These are phyloP conservation scores for Pyricularia sp. DNA, from an alignment of 2,329 filamentous ascomycete species.

Conservation along the genomic window DNA sequence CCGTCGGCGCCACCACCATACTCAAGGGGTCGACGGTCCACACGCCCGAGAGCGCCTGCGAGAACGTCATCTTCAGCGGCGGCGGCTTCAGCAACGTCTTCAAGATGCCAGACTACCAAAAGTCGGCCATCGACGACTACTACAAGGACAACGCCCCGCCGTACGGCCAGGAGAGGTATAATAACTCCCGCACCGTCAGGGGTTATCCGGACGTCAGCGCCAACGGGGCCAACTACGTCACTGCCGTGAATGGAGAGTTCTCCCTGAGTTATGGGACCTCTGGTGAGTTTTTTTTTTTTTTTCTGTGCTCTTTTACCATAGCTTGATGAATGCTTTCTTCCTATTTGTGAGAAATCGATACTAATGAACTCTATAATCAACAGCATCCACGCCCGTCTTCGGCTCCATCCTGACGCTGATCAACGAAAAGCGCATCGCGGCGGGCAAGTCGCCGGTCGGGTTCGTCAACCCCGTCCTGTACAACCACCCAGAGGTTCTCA, in stretches of 20 bases:
- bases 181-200: constrained; percentile 25
- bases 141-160: constrained; percentile 22
- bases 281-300: constrained; percentile 7
- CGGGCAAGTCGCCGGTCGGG: constrained; percentile 25
- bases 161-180: constrained; percentile 24
- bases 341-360: neutral
- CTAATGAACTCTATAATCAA: neutral
- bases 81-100: constrained; percentile 35
- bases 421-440: constrained; percentile 43
- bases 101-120: constrained; percentile 26
- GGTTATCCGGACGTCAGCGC: constrained; percentile 15
- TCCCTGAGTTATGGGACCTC: constrained; percentile 35
- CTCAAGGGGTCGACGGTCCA: constrained; percentile 22
- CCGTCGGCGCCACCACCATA: constrained; percentile 37
- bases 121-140: constrained; percentile 8
- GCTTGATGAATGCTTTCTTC: neutral
- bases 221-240: constrained; percentile 20
- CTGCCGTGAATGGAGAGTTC: constrained; percentile 28
- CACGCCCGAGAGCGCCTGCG: constrained; percentile 26
- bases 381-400: constrained; percentile 36
- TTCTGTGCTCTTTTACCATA: neutral
- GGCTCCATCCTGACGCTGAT: constrained; percentile 46
- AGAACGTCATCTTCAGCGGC: constrained; percentile 30
- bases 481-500: constrained; percentile 14
- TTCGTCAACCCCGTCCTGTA: constrained; percentile 18